Percentiles rank a stretch among this genome's conserved stretches.
These are phyloP conservation scores for Tricholoma saponaceum DNA, from an alignment of 768 basidiomycete genomes.

Conservation along the genomic window DNA sequence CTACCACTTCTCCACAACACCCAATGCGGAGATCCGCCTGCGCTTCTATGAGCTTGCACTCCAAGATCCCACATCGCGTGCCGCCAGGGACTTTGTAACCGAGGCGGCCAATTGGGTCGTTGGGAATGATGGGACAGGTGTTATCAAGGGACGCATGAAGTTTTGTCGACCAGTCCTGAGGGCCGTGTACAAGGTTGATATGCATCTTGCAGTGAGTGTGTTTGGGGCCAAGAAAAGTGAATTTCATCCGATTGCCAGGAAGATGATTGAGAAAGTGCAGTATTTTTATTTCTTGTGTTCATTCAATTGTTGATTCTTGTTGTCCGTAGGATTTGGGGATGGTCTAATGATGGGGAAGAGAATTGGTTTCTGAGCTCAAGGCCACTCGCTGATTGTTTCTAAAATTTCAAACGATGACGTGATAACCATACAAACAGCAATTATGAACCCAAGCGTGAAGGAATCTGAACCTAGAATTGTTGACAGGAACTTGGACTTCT, in stretches of 20 bases:
- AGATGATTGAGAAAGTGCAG: conserved; percentile 71
- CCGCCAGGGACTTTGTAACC: conserved; percentile 45
- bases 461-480: too few species aligned
- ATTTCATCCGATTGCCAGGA: conserved; percentile 78
- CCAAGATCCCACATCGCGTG: conserved; percentile 39
- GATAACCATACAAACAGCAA: too few species aligned
- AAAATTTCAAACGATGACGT: too few species aligned
- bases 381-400: neutral
- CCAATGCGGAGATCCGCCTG: conserved; percentile 74
- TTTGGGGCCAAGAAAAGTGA: conserved; percentile 44
- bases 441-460: too few species aligned
- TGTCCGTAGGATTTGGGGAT: neutral
- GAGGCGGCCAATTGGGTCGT: conserved; percentile 67
- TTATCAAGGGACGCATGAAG: conserved; percentile 80
- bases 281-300: neutral
- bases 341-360: neutral
- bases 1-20: conserved; percentile 42
- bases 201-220: conserved; percentile 43
- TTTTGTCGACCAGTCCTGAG: conserved; percentile 73
- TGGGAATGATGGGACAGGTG: conserved; percentile 54
- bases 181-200: conserved; percentile 49
- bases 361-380: neutral
- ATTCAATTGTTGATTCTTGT: neutral
- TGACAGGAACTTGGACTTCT: too few species aligned
- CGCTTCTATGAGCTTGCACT: conserved; percentile 77